Conservation (phyloP, 1,284 basidiomycete species). For the Cutaneotrichosporon mucoides region DNA sequence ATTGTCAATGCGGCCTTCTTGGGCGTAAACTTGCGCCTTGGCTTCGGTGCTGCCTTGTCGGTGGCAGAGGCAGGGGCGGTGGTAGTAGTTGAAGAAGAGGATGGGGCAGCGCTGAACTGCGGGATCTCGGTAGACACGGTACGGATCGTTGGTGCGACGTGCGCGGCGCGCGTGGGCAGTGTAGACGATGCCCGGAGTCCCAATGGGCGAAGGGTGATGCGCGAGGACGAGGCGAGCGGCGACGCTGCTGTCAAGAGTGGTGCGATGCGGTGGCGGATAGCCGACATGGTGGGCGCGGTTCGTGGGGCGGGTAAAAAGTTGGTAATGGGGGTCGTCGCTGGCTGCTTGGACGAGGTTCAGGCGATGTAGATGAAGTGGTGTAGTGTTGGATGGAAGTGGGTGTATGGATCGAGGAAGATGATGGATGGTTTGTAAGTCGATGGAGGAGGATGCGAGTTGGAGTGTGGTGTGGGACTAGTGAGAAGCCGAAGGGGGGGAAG, state of each 20-base stretch:
- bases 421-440: too few species aligned
- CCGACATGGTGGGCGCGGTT: neutral
- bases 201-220: neutral
- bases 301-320: too few species aligned
- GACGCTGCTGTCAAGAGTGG: conserved; percentile 1
- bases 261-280: conserved; percentile 7
- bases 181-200: conserved; percentile 6
- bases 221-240: conserved; percentile 5
- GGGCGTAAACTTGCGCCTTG: conserved; percentile 54
- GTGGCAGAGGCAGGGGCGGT: neutral
- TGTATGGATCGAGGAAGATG: too few species aligned
- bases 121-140: conserved; percentile 13
- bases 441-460: too few species aligned
- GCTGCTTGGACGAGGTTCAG: too few species aligned
- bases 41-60: conserved; percentile 10
- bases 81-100: neutral
- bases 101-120: conserved; percentile 3
- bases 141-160: conserved; percentile 11
- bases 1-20: conserved; percentile 78
- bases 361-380: too few species aligned
- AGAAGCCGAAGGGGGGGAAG: too few species aligned
- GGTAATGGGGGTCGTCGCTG: too few species aligned
- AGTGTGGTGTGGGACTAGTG: too few species aligned
- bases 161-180: conserved; percentile 8
- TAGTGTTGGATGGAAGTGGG: too few species aligned